Conservation (phyloP, 2,329 filamentous ascomycete genomes). For the Phialophora expanda region DNA sequence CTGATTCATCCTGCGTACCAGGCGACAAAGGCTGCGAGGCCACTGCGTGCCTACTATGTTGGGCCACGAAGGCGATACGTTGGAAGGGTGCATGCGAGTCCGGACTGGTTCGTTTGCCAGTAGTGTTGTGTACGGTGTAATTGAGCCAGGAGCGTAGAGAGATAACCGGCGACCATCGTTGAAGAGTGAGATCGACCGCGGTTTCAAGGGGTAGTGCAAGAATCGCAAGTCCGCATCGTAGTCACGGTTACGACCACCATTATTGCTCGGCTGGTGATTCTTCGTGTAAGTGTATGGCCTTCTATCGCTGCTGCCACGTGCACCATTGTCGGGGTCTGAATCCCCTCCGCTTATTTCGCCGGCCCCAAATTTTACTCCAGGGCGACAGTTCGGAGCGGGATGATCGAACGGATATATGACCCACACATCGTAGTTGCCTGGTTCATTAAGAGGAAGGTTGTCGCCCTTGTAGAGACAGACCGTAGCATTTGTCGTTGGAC, state of each 20-base stretch:
- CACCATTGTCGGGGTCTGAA: conserved; percentile 9
- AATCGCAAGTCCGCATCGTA: conserved; percentile 11
- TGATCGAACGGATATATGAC: conserved; percentile 27
- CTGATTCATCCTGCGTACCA: conserved; percentile 9
- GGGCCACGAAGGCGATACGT: background rate
- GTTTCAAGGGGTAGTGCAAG: conserved; percentile 8
- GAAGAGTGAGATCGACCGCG: conserved; percentile 29
- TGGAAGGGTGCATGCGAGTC: background rate
- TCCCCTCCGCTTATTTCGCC: background rate
- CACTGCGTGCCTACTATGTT: background rate
- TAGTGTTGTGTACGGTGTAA: conserved; percentile 27
- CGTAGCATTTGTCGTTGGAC: conserved; percentile 21
- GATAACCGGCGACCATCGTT: conserved; percentile 32
- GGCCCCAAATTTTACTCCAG: background rate
- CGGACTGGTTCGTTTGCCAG: conserved; percentile 19
- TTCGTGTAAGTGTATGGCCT: conserved; percentile 8
- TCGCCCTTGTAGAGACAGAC: conserved; percentile 30
- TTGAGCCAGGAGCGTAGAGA: conserved; percentile 29
- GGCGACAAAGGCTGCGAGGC: background rate
- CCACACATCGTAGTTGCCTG: conserved; percentile 22
- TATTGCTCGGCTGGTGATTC: background rate
- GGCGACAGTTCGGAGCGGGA: background rate
- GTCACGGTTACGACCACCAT: background rate
- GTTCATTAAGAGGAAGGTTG: conserved; percentile 15
- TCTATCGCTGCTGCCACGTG: background rate